Evolutionary conservation across 768 basidiomycete genomes (phyloP), one percentile per base, ranked within the genome.

Genomic region (Lentinula raphanica): DNA sequence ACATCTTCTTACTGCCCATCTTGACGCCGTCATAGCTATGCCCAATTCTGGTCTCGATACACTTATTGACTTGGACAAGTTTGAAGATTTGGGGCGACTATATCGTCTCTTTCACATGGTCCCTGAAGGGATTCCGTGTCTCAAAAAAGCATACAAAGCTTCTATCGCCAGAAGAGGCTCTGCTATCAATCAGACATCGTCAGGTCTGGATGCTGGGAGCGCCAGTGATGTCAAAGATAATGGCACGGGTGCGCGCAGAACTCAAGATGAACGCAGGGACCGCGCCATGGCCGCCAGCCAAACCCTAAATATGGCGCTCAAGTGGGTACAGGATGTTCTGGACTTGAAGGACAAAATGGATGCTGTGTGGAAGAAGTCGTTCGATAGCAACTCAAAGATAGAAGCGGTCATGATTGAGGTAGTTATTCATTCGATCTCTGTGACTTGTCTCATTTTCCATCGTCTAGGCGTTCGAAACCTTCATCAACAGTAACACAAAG

Each of bases 291-390:
- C 73, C 5, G 74, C 64, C 7, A 67, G 76, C 7, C 80, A 86
- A 58, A 76, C 85, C 0, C 71, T 86, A 21, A 69, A 74, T 12
- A 65, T 82, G 28, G 97, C 96, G 4, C 73, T 96, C 56, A 86
- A 84, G 68, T 99, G 97, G 97, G 96, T 98, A 0, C 87, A 96
- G 69, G 86, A 88, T 63, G 88, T 97, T 15, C 76, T 99, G 12
- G 85, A 87, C 60, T 76, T 98, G 56, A 98, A 98, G 72, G 94
- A 98, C 71, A 90, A 83, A 66, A 93, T 97, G 67, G 93, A 98
- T 64, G 64, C 65, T 21, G 66, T 96, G 2, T 88, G 92, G 84
- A 79, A 74, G 46, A 69, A 77, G 29, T 84, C 91, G 0, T 94
- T 96, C 68, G 75, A 74, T 28, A 79, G 73, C 38, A 89, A 97